Percentiles rank a stretch among this genome's conserved stretches.
phyloP scores from a whole-genome alignment of 352 stramenopile species.

The Globisporangium solare region DNA sequence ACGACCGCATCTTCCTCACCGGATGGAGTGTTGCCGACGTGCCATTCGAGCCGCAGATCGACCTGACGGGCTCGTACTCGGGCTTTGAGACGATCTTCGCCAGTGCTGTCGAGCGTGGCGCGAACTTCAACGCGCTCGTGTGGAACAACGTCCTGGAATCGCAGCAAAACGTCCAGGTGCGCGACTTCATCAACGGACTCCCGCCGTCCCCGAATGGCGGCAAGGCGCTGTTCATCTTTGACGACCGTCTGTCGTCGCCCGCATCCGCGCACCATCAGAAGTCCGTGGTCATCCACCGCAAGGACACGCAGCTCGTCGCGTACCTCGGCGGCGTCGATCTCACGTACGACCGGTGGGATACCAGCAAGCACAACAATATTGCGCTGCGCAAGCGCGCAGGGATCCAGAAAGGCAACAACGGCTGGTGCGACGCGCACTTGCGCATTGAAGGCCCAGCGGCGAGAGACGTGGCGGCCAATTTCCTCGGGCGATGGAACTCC shows the following conservation, averaged over 20 bases:
- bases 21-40: conserved; percentile 63
- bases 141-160: conserved; percentile 63
- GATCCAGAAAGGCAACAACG: conserved; percentile 27
- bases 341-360: conserved; percentile 59
- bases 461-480: conserved; percentile 52
- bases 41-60: conserved; percentile 34
- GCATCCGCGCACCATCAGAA: conserved; percentile 51
- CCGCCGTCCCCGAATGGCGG: conserved; percentile 2
- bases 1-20: conserved; percentile 41
- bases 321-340: conserved; percentile 56
- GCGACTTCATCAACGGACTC: conserved; percentile 39
- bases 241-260: conserved; percentile 30
- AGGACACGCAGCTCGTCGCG: conserved; percentile 14
- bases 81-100: conserved; percentile 33
- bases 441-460: conserved; percentile 40
- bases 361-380: conserved; percentile 39
- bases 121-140: conserved; percentile 47
- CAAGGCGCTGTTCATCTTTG: conserved; percentile 37
- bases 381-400: conserved; percentile 25
- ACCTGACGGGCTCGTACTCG: conserved; percentile 19
- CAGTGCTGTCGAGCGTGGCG: conserved; percentile 25
- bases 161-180: conserved; percentile 46
- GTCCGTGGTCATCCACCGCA: conserved; percentile 18
- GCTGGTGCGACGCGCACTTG: conserved; percentile 49
- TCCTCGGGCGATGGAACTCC: conserved; percentile 49